Base-by-base conservation (phyloP, 1,284 basidiomycete species). In the Phlebopus sp. region DNA sequence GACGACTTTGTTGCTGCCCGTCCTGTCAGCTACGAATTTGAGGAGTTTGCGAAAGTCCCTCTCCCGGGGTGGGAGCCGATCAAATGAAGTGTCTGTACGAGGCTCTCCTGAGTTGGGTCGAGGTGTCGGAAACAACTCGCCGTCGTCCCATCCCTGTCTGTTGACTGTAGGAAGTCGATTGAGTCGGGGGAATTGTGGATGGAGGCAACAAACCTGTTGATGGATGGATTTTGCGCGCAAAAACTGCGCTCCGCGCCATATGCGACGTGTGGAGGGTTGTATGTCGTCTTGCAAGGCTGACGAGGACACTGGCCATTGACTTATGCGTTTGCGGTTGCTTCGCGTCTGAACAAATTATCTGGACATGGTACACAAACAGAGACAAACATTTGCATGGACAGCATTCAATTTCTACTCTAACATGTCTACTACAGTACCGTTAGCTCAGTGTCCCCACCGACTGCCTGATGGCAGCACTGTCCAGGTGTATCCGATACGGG, bases 11-110 rank as follows among this genome's bases (percentile, higher is more conserved):
- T 53, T 42, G 30, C 55, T 52, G 18, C 62, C 66, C 1, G 57
- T 66, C n/a, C 63, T 64, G 30, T 67, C 57, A 19, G 46, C 51
- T 29, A 67, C 56, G 30, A 66, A 64, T 47, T 66, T 50, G 1
- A 68, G 47, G 1, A 54, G 51, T 13, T 56, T 21, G 2, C 52
- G 19, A 14, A 67, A 64, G 21, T 62, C 47, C 37, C 41, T 44
- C 40, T 60, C 66, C 3, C 66, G 56, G 8, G 37, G 2, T 29
- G 37, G 40, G 10, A 46, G 32, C 21, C 36, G 42, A 13, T 45
- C 46, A 25, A 30, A 13, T 2, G 27, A 43, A 9, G 43, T 29
- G 13, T 34, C 5, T n/a, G 15, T 19, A 0, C 9, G 7, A 30
- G 11, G 36, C n/a, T 18, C 19, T 27, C 21, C 27, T 36, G 8